Conservation (phyloP, 2,329 filamentous ascomycete genomes). For the Sphaerulina musiva region DNA sequence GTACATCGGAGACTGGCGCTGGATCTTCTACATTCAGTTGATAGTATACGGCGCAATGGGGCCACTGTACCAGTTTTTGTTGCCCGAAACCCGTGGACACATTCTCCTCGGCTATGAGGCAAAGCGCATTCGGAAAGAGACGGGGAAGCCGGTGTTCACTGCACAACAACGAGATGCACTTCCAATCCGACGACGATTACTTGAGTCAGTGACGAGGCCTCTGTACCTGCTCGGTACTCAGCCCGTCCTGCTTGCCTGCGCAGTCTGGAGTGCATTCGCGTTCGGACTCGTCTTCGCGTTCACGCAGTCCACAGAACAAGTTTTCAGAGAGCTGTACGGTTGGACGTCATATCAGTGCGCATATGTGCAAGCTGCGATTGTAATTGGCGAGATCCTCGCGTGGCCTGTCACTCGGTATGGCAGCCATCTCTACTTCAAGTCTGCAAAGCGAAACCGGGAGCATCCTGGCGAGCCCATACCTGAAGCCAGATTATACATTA, state of each 20-base stretch:
- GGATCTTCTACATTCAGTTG: constrained; percentile 38
- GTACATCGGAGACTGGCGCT: constrained; percentile 32
- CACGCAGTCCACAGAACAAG: constrained; percentile 44
- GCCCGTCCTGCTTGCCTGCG: constrained; percentile 44
- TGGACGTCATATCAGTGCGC: constrained; percentile 40
- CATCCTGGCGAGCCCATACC: constrained; percentile 36
- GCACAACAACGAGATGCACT: constrained; percentile 33
- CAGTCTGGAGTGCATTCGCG: constrained; percentile 45
- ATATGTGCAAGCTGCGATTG: constrained; percentile 42
- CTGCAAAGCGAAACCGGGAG: constrained; percentile 36
- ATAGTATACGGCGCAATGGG: constrained; percentile 43
- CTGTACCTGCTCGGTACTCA: constrained; percentile 44
- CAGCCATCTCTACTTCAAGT: constrained; percentile 37
- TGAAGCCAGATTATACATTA: constrained; percentile 43
- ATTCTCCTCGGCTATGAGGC: constrained; percentile 42
- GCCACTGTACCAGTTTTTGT: constrained; percentile 35
- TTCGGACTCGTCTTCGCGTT: constrained; percentile 46
- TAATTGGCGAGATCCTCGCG: constrained; percentile 43
- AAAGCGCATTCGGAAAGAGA: constrained; percentile 30
- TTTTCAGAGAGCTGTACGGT: constrained; percentile 38
- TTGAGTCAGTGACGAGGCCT: constrained; percentile 28
- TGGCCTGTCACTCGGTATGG: constrained; percentile 33
- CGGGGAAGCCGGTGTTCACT: constrained; percentile 26
- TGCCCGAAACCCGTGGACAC: constrained; percentile 44
- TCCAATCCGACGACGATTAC: constrained; percentile 32